Evolutionary conservation across 306 rosid genomes (phyloP).

Genomic region (Gastrolobium bilobum): DNA sequence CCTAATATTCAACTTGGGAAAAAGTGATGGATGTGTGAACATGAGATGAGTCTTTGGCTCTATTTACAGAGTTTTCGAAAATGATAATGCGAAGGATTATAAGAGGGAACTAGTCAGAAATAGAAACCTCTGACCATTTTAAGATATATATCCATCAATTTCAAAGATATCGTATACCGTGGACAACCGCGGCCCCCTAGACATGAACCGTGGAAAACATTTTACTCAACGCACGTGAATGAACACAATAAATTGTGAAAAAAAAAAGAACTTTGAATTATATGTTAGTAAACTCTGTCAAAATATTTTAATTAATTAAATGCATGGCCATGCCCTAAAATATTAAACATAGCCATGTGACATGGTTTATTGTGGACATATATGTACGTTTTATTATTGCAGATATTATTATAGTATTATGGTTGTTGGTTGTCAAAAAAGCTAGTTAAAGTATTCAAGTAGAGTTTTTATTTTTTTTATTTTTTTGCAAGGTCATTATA

Average conservation of each 20-base stretch:
- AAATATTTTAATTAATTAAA: neutral
- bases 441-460: constrained; percentile 18
- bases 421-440: constrained; percentile 40
- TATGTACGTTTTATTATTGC: neutral
- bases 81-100: neutral
- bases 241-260: constrained; percentile 2
- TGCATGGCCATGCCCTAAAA: constrained; percentile 1
- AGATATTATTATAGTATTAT: constrained; percentile 9
- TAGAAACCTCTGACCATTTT: constrained; percentile 42
- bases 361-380: constrained; percentile 13
- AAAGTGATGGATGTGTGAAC: constrained; percentile 42
- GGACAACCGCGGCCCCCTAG: constrained; percentile 11
- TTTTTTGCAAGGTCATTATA: constrained; percentile 2
- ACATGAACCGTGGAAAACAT: neutral
- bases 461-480: neutral
- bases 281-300: constrained; percentile 33
- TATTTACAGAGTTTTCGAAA: neutral
- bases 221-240: constrained; percentile 44
- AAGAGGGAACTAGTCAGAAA: constrained; percentile 40
- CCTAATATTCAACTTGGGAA: constrained; percentile 1
- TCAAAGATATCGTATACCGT: constrained; percentile 33
- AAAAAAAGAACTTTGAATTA: constrained; percentile 27
- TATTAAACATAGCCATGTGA: constrained; percentile 38
- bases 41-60: neutral
- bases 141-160: constrained; percentile 2